phyloP scores from a whole-genome alignment of 2,329 filamentous ascomycete genomes.

The Epichloe uncinata region DNA sequence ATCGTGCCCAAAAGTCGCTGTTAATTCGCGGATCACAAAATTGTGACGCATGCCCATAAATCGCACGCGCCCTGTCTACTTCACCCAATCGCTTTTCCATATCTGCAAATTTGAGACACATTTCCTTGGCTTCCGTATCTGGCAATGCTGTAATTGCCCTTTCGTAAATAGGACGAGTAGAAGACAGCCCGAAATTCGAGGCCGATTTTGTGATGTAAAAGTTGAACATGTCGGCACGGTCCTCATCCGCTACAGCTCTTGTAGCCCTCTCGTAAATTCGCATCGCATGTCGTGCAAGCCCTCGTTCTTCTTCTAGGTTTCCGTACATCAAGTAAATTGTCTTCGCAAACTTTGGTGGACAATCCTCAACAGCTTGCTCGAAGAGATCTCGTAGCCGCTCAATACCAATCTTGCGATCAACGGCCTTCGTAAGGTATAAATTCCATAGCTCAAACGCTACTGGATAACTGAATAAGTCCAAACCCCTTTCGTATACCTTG shows the following conservation, averaged over 20 bases:
- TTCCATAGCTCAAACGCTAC: slow-evolving; percentile 99
- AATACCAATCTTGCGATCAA: slow-evolving; percentile 90
- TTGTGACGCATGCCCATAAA: slow-evolving; percentile 92
- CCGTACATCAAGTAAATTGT: slow-evolving; percentile 97
- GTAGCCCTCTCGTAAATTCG: slow-evolving; percentile 97
- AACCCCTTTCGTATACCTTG: slow-evolving; percentile 89
- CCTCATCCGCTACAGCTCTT: slow-evolving; percentile 85
- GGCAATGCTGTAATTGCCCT: slow-evolving; percentile 87
- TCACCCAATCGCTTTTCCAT: slow-evolving; percentile 88
- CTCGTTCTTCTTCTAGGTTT: slow-evolving; percentile 88
- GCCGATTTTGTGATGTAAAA: slow-evolving; percentile 99
- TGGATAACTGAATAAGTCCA: slow-evolving; percentile 97
- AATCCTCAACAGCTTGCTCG: slow-evolving; percentile 90
- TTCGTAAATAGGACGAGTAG: slow-evolving; percentile 91
- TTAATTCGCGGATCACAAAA: slow-evolving; percentile 93
- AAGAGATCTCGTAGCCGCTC: slow-evolving; percentile 90
- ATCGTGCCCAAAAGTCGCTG: slow-evolving; percentile 85
- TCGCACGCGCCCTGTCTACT: slow-evolving; percentile 87
- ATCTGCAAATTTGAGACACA: slow-evolving; percentile 98
- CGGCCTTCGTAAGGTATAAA: slow-evolving; percentile 90
- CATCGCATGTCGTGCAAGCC: slow-evolving; percentile 92
- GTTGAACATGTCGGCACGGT: slow-evolving; percentile 94
- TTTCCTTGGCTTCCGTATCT: slow-evolving; percentile 83
- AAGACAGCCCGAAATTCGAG: slow-evolving; percentile 92
- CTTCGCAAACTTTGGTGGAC: slow-evolving; percentile 91